phyloP scores from a whole-genome alignment of 179 eudicot species.

The Sideroxylon spinosum region DNA sequence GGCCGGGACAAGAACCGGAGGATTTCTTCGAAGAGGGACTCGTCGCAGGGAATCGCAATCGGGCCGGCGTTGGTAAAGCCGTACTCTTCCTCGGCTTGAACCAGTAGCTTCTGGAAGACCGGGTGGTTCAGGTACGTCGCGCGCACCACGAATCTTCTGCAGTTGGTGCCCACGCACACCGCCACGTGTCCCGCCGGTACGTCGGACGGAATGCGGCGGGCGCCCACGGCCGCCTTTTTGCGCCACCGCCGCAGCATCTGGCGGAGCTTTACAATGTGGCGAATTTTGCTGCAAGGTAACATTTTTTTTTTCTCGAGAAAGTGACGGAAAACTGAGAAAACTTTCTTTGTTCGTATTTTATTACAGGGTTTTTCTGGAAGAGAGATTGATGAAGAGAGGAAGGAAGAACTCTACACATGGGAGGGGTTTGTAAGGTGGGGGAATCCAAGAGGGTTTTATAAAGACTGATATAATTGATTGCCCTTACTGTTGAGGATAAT shows the following conservation, averaged over 20 bases:
- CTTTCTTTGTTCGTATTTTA: background rate
- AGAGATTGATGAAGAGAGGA: slow-evolving; percentile 1
- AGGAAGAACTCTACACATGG: background rate
- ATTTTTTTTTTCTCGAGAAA: slow-evolving; percentile 22
- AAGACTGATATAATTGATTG: slow-evolving; percentile 1
- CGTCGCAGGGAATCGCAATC: slow-evolving; percentile 72
- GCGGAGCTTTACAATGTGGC: slow-evolving; percentile 74
- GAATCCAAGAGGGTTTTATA: slow-evolving; percentile 28
- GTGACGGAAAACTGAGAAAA: background rate
- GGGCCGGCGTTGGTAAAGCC: slow-evolving; percentile 68
- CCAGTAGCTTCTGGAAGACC: slow-evolving; percentile 48
- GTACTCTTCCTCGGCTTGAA: slow-evolving; percentile 68
- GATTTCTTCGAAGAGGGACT: slow-evolving; percentile 62
- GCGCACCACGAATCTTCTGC: slow-evolving; percentile 57
- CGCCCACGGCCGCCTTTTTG: slow-evolving; percentile 48
- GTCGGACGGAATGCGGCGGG: slow-evolving; percentile 46
- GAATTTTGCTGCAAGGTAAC: slow-evolving; percentile 70
- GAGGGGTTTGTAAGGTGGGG: slow-evolving; percentile 15
- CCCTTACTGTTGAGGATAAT: slow-evolving; percentile 33
- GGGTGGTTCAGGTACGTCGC: slow-evolving; percentile 72
- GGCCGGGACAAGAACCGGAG: slow-evolving; percentile 51
- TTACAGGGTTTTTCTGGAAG: background rate
- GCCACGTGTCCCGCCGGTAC: slow-evolving; percentile 85
- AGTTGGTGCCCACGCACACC: slow-evolving; percentile 49
- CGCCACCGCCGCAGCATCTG: slow-evolving; percentile 73